Conservation (phyloP, 129 eudicot genomes). For the Tagetes patula region DNA sequence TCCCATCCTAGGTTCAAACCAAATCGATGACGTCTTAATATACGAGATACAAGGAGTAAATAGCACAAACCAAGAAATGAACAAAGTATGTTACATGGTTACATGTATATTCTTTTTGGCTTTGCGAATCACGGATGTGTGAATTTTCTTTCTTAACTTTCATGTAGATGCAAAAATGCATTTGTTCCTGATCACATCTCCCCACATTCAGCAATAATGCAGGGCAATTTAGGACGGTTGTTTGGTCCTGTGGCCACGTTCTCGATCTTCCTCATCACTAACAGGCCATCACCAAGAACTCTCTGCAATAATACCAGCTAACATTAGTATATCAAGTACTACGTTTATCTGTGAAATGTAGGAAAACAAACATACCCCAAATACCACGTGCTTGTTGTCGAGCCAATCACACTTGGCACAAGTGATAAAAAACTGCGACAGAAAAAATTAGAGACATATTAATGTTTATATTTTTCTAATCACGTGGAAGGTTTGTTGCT, state of each 20-base stretch:
- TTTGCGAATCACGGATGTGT: neutral
- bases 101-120: neutral
- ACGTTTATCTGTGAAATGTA: neutral
- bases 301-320: conserved; percentile 53
- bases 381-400: conserved; percentile 96
- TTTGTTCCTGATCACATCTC: conserved; percentile 56
- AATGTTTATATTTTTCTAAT: neutral
- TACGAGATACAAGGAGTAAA: neutral
- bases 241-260: conserved; percentile 85
- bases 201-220: conserved; percentile 87
- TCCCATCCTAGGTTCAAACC: neutral
- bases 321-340: conserved; percentile 11
- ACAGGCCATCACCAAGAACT: conserved; percentile 90
- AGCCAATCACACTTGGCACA: conserved; percentile 99
- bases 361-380: conserved; percentile 69
- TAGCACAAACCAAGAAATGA: neutral
- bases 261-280: conserved; percentile 88
- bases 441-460: conserved; percentile 11
- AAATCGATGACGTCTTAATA: neutral
- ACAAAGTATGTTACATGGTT: neutral
- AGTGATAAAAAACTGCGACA: conserved; percentile 78
- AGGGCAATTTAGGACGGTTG: conserved; percentile 80
- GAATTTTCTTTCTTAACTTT: neutral
- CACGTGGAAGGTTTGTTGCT: neutral
- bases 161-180: neutral